phyloP scores from a whole-genome alignment of 2,329 filamentous ascomycete species.

The Ceratocystis huliohia region DNA sequence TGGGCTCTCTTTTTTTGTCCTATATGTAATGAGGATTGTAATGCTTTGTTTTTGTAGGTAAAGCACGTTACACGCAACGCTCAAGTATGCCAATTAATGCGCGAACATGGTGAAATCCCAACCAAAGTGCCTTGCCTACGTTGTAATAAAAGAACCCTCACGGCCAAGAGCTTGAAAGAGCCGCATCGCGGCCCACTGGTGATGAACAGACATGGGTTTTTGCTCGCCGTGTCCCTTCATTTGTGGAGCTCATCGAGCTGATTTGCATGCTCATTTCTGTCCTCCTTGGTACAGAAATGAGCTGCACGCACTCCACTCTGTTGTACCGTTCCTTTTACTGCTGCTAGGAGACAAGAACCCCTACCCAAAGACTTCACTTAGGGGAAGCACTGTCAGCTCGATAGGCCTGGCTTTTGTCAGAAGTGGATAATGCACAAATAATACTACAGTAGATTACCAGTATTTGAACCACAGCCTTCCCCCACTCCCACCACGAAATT shows the following conservation, averaged over 20 bases:
- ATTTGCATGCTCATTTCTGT: conserved; percentile 4
- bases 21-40: background rate
- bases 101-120: too few species aligned
- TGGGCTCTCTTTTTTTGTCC: background rate
- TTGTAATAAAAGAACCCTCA: background rate
- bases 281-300: background rate
- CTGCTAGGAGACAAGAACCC: background rate
- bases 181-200: background rate
- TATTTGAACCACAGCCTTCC: conserved; percentile 12
- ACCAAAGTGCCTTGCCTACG: too few species aligned
- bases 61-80: background rate
- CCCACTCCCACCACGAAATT: background rate
- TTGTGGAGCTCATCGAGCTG: background rate
- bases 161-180: background rate
- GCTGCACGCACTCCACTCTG: background rate
- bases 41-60: background rate
- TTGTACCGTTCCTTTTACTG: background rate
- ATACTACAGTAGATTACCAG: background rate
- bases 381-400: too few species aligned
- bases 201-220: background rate
- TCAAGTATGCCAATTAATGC: background rate
- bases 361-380: too few species aligned
- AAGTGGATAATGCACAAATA: too few species aligned
- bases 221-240: background rate
- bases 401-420: too few species aligned